A percentile compares a stretch with the other conserved stretches of the same genome.
phyloP scores from a whole-genome alignment of 805 yeast species.

The Lachancea sp. region DNA sequence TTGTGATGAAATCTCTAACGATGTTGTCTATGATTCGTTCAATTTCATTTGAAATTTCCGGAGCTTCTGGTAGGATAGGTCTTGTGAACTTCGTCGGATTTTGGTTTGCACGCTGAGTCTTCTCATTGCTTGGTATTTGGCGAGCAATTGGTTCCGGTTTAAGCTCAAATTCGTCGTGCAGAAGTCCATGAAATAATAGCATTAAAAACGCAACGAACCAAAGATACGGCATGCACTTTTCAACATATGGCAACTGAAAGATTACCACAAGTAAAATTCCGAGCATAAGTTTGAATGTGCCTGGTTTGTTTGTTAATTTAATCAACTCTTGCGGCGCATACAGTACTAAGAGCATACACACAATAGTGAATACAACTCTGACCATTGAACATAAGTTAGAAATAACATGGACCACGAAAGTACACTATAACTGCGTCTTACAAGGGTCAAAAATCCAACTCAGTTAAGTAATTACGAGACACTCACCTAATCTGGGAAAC shows the following conservation, averaged over 20 bases:
- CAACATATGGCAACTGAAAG: neutral
- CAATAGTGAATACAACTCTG: neutral
- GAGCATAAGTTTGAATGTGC: neutral
- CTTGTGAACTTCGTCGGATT: slow-evolving; percentile 2
- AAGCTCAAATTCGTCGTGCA: neutral
- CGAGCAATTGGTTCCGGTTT: neutral
- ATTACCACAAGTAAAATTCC: neutral
- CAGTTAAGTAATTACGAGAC: too few species aligned
- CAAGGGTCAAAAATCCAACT: too few species aligned
- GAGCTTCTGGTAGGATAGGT: slow-evolving; percentile 10
- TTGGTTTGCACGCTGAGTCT: neutral
- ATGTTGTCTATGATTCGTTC: slow-evolving; percentile 42
- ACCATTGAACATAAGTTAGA: neutral
- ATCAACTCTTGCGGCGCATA: neutral
- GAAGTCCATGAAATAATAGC: neutral
- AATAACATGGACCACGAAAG: neutral
- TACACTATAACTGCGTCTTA: neutral
- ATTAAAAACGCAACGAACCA: neutral
- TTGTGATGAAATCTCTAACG: slow-evolving; percentile 44
- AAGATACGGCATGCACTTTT: neutral
- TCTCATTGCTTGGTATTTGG: neutral
- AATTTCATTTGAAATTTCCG: slow-evolving; percentile 36
- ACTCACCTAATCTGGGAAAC: too few species aligned
- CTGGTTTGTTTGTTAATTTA: neutral
- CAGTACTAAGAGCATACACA: neutral